A percentile compares a stretch with the other conserved stretches of the same genome.
Evolutionary conservation across 139 green algal species (phyloP).

Genomic region (Chlamydomonas schloesseri): DNA sequence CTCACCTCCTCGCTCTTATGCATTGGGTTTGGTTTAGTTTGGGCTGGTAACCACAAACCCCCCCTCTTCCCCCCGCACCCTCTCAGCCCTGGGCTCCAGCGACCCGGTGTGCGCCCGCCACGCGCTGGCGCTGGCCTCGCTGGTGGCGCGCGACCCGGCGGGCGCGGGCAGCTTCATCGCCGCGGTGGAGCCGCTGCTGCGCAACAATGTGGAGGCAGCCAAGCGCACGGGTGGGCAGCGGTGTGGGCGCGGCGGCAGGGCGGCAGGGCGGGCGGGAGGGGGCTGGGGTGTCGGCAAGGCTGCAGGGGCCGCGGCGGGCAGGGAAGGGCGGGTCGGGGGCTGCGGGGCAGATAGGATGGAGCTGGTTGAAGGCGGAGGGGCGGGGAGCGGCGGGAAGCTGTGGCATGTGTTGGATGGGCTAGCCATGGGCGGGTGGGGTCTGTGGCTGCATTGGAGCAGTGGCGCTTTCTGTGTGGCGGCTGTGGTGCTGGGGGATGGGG

Average conservation of each 20-base stretch:
- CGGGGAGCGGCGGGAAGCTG: too few relatives aligned
- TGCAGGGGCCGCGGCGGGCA: too few relatives aligned
- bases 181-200: conserved; percentile 57
- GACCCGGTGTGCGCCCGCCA: conserved; percentile 80
- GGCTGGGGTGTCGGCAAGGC: not conserved
- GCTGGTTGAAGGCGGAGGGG: too few relatives aligned
- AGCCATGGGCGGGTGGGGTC: too few relatives aligned
- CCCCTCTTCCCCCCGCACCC: not conserved
- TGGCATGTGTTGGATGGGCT: too few relatives aligned
- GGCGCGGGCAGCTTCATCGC: conserved; percentile 37
- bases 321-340: not conserved
- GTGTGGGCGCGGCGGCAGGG: too few relatives aligned
- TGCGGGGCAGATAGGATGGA: not conserved
- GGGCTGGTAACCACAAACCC: too few relatives aligned
- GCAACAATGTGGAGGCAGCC: conserved; percentile 55
- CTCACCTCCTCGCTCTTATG: too few relatives aligned
- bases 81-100: conserved; percentile 60
- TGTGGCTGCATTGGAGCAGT: too few relatives aligned
- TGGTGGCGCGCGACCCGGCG: conserved; percentile 58
- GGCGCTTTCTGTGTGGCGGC: not conserved
- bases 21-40: too few relatives aligned
- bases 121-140: conserved; percentile 73
- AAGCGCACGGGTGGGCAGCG: conserved; percentile 56
- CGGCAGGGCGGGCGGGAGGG: not conserved
- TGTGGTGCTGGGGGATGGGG: not conserved